Evolutionary conservation across 2,329 filamentous ascomycete species (phyloP).

Genomic region (Colletotrichum spaethianum): DNA sequence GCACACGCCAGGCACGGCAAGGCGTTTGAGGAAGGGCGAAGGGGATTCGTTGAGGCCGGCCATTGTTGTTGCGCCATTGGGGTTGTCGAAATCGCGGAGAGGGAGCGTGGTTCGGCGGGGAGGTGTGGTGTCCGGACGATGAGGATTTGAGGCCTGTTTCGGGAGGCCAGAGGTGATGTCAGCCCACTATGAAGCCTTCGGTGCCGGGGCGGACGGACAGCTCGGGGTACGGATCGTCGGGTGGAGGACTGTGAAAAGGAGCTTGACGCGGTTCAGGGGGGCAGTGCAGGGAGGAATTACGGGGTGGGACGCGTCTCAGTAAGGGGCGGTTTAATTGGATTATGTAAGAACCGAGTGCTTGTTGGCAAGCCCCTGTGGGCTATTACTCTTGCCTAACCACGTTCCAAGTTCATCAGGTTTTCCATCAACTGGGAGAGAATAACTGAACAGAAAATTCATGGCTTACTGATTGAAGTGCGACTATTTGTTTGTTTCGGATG

Average conservation of each 20-base stretch:
- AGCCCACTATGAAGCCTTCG: conserved; percentile 7
- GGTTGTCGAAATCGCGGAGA: neutral
- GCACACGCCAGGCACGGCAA: conserved; percentile 80
- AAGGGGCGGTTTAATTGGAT: conserved; percentile 4
- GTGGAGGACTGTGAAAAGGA: conserved; percentile 9
- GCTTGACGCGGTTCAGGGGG: conserved; percentile 41
- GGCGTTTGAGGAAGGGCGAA: conserved; percentile 59
- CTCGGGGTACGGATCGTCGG: conserved; percentile 14
- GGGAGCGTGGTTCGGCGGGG: neutral
- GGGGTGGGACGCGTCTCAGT: conserved; percentile 24
- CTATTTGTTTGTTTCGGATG: neutral
- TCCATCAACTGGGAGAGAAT: neutral
- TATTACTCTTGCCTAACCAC: neutral
- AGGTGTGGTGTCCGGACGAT: neutral
- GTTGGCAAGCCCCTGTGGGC: neutral
- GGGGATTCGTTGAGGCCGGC: conserved; percentile 57
- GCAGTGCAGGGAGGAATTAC: conserved; percentile 4
- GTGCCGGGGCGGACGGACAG: conserved; percentile 18
- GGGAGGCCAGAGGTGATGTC: conserved; percentile 18
- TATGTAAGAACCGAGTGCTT: conserved; percentile 13
- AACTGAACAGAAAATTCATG: neutral
- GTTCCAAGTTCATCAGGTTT: neutral
- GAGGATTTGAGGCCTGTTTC: neutral
- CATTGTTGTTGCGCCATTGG: conserved; percentile 50
- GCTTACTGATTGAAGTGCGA: neutral